Evolutionary conservation across 2,329 filamentous ascomycete species (phyloP).

Genomic region (Ophiostoma piceae): DNA sequence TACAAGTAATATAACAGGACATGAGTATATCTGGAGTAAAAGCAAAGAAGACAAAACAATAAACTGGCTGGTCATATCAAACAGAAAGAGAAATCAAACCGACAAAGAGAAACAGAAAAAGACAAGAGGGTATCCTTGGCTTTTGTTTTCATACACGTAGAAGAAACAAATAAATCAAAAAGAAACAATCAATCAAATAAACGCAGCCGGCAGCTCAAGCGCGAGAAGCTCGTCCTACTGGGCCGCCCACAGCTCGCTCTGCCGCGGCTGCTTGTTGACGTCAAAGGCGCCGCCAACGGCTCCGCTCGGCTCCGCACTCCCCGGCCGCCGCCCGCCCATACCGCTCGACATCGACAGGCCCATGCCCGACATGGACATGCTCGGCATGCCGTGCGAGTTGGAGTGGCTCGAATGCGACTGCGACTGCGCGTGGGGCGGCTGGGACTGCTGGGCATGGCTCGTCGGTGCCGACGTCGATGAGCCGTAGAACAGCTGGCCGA

Average conservation of each 20-base stretch:
- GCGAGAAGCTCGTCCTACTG: conserved; percentile 35
- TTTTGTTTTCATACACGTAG: conserved; percentile 8
- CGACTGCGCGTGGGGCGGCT: neutral
- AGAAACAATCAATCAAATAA: neutral
- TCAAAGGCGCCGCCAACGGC: conserved; percentile 15
- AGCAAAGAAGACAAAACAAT: conserved; percentile 13
- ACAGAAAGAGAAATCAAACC: neutral
- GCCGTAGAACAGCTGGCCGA: conserved; percentile 66
- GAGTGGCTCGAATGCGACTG: neutral
- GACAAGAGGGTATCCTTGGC: conserved; percentile 19
- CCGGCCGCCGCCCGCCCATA: conserved; percentile 56
- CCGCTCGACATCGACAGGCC: conserved; percentile 10
- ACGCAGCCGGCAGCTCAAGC: neutral
- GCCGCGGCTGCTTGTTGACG: conserved; percentile 43
- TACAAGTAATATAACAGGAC: conserved; percentile 8
- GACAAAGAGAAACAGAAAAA: neutral
- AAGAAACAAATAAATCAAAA: neutral
- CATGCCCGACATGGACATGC: conserved; percentile 9
- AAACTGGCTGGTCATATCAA: neutral
- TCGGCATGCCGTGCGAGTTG: neutral
- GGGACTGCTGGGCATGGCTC: neutral
- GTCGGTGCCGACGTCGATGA: conserved; percentile 32
- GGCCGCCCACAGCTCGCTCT: conserved; percentile 50
- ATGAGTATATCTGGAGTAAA: neutral
- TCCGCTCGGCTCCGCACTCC: conserved; percentile 62